Base-by-base conservation (phyloP, 2,329 filamentous ascomycete species). In the Cladosporium sp. region DNA sequence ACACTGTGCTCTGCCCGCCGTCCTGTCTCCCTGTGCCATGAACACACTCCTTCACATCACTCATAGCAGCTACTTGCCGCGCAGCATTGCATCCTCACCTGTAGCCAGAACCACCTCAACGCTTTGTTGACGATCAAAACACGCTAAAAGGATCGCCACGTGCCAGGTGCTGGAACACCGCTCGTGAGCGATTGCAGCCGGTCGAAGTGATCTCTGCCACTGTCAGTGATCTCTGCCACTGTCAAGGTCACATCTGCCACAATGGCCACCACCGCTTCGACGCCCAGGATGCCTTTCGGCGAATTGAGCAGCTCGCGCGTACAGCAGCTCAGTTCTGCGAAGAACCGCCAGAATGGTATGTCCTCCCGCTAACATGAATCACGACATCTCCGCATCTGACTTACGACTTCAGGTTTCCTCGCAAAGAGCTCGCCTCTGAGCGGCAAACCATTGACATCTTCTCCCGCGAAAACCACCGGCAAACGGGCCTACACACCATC, bases 291-390 rank as follows among this genome's bases (percentile, higher is more conserved):
- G 74, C 89, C 89, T 5, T 91, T 92, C 72, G 89, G 85, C 70
- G 86, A 86, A 49, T 79, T 92, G 56, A 84, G 89, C 70, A 80
- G 80, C 65, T 77, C 85, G 57, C 84, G 89, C 64, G 79, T 92
- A 24, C 87, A 90, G 72, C 84, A 79, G 62, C 77, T 93, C 66
- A 86, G 85, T 24, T 90, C 85, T 74, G 75, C 87, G 51, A 93
- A 91, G 79, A 92, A 92, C 73, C 80, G 86, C 73, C 89, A 92
- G 68, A 83, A 82, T 76, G 77, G 80, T 83, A 77, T 66, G 71
- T 35, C 19, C 25, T 22, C 22, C 12, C 35, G 20, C 25, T 7
- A 35, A 51, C 22, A 51, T 28, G 22, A 45, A 45, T 45, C 42
- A 19, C 17, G 24, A 24, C 42, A 45, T 15, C 22, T 25, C 22